These are phyloP conservation scores for Saccharomyces hybrid DNA, from an alignment of 1,139 yeast genomes.

Conservation along the genomic window DNA sequence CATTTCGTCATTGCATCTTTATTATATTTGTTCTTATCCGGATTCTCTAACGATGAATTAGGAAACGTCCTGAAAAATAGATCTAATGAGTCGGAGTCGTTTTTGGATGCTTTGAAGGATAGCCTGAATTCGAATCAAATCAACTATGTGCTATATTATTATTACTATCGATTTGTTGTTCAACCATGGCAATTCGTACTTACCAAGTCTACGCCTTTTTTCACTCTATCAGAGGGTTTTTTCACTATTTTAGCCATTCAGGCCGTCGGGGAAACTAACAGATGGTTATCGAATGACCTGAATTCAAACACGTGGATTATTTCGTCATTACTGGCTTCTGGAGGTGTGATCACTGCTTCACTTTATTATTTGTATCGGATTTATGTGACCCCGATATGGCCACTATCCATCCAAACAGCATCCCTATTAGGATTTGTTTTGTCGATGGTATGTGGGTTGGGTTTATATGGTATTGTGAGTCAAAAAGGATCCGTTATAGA, in stretches of 20 bases:
- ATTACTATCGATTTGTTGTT: conserved; percentile 36
- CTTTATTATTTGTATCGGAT: conserved; percentile 76
- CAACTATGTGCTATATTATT: conserved; percentile 16
- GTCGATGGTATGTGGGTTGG: conserved; percentile 66
- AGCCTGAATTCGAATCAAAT: background rate
- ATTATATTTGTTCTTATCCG: conserved; percentile 50
- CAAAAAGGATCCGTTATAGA: conserved; percentile 85
- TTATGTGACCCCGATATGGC: conserved; percentile 62
- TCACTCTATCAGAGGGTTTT: conserved; percentile 86
- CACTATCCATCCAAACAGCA: conserved; percentile 65
- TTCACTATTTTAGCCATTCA: conserved; percentile 85
- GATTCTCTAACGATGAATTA: conserved; percentile 35
- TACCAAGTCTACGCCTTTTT: conserved; percentile 76
- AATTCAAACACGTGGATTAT: conserved; percentile 66
- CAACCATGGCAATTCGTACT: conserved; percentile 64
- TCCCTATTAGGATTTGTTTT: conserved; percentile 79
- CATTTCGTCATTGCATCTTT: conserved; percentile 78
- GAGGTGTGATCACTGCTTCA: conserved; percentile 67
- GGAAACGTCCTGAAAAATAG: conserved; percentile 17
- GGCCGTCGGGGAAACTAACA: conserved; percentile 77
- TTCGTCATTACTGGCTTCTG: conserved; percentile 63
- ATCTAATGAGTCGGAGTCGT: background rate
- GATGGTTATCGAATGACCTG: conserved; percentile 43
- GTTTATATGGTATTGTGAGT: conserved; percentile 76
- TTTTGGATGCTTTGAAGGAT: background rate